Percentiles rank a stretch among this genome's conserved stretches.
Evolutionary conservation across 2,329 filamentous ascomycete species (phyloP).

Genomic region (Drechmeria coniospora): DNA sequence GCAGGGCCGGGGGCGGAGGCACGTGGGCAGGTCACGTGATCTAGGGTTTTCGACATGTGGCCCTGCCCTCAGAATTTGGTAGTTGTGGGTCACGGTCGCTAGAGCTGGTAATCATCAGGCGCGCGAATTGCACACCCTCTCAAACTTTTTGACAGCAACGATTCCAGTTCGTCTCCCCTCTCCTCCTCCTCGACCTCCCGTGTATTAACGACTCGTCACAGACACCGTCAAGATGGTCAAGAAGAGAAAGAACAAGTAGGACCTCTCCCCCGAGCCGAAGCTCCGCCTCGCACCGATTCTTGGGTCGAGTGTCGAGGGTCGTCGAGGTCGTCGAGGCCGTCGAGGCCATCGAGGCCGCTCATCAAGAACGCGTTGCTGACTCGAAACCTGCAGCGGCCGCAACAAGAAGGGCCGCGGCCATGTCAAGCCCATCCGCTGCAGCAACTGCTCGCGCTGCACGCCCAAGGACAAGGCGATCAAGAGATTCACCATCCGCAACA

Average conservation of each 20-base stretch:
- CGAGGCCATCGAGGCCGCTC: no score
- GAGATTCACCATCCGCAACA: slow-evolving; percentile 99
- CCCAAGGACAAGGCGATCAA: slow-evolving; percentile 99
- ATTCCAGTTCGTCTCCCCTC: slow-evolving; percentile 12
- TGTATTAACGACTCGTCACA: slow-evolving; percentile 22
- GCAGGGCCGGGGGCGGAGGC: no score
- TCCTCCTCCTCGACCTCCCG: slow-evolving; percentile 8
- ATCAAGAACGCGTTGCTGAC: slow-evolving; percentile 9
- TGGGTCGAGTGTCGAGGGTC: no score
- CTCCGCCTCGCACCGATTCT: no score
- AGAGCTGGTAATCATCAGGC: slow-evolving; percentile 4
- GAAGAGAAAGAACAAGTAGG: slow-evolving; percentile 57
- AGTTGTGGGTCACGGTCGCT: slow-evolving; percentile 5
- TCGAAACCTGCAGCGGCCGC: slow-evolving; percentile 52
- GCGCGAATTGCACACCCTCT: slow-evolving; percentile 6
- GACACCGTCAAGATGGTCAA: slow-evolving; percentile 53
- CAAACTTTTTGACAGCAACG: slow-evolving; percentile 5
- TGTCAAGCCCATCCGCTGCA: slow-evolving; percentile 91
- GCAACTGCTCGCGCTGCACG: slow-evolving; percentile 66
- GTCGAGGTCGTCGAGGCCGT: slow-evolving; percentile 6
- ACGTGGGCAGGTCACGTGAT: slow-evolving; percentile 11
- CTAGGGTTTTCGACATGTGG: slow-evolving; percentile 11
- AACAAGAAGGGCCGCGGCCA: slow-evolving; percentile 99
- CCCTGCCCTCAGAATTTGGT: slow-evolving; percentile 7
- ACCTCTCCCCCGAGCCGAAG: slow-evolving; percentile 7